phyloP scores from a whole-genome alignment of 257 asterid species.

The Coffea canephora region DNA sequence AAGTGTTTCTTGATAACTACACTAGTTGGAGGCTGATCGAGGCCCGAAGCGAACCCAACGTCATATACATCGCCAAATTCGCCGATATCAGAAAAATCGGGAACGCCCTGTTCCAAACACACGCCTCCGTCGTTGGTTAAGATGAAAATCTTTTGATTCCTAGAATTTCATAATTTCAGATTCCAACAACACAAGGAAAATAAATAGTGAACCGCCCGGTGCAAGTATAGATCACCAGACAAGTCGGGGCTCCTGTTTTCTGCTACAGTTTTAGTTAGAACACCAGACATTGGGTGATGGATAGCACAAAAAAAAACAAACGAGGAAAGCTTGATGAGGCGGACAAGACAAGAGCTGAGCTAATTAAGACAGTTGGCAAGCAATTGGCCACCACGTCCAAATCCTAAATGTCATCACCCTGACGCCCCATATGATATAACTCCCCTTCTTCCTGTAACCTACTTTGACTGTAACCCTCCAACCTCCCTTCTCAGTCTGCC shows the following conservation, averaged over 20 bases:
- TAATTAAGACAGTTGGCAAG: constrained; percentile 28
- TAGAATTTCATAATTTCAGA: neutral
- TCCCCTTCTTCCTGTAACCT: neutral
- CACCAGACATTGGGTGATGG: neutral
- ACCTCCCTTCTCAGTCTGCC: neutral
- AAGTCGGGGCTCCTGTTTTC: neutral
- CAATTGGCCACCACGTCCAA: constrained; percentile 9
- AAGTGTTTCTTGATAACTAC: constrained; percentile 37
- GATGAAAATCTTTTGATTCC: neutral
- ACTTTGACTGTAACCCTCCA: neutral
- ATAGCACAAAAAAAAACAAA: neutral
- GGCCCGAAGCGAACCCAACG: constrained; percentile 50
- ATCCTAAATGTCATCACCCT: neutral
- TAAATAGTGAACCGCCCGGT: too few species aligned
- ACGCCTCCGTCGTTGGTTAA: neutral
- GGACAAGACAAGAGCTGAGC: neutral
- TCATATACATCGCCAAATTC: constrained; percentile 45
- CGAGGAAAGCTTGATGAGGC: neutral
- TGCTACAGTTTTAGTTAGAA: neutral
- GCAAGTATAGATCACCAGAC: neutral
- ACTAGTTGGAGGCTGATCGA: constrained; percentile 59
- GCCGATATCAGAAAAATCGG: constrained; percentile 58
- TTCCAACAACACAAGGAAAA: too few species aligned
- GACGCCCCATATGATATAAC: neutral
- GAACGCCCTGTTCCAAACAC: constrained; percentile 48